Evolutionary conservation across 2,329 filamentous ascomycete genomes (phyloP), one percentile per base, ranked within the genome.

Genomic region (Chaetomium globosum): DNA sequence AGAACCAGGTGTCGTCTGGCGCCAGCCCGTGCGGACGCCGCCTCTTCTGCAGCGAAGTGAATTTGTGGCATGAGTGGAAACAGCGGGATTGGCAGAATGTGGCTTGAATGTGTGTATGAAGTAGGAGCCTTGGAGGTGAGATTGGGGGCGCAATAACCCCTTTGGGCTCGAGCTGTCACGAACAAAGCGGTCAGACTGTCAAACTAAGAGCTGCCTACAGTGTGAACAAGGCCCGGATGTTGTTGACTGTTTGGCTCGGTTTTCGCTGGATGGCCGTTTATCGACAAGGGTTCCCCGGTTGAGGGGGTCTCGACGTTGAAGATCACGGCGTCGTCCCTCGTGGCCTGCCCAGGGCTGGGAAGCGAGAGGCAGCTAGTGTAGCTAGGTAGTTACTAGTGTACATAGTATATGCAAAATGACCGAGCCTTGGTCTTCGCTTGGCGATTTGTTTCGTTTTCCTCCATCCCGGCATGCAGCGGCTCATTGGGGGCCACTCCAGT

Each of bases 1-100:
- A 51, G 51, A 63, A 33, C 59, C 59, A 30, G 59, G 48, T 58
- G 39, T 53, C 28, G 33, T 56, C 23, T 59, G 60, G 61, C 51
- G 31, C 46, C 39, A 48, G 55, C 39, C 63, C 54, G 55, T 57
- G 55, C 39, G 39, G 43, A 16, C 31, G n/a, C 31, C 53, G 39
- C 16, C 39, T 43, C 16, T 19, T 43, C 39, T 16, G 39, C 39
- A 43, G 39, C 16, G 13, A 39, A 43, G 39, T n/a, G 16, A 43
- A 19, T 16, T 43, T n/a, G 39, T 16, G 16, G 5, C 16, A 43
- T n/a, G 12, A 23, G 9, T 31, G 9, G 10, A 23, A 23, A 26
- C 39, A 43, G 16, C 16, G 16, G 16, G 39, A 7, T 43, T 43
- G 39, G n/a, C 39, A 43, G 39, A 43, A 19, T 19, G 39, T 43